Evolutionary conservation across 352 stramenopile species (phyloP).

Genomic region (Phytophthora litchii): DNA sequence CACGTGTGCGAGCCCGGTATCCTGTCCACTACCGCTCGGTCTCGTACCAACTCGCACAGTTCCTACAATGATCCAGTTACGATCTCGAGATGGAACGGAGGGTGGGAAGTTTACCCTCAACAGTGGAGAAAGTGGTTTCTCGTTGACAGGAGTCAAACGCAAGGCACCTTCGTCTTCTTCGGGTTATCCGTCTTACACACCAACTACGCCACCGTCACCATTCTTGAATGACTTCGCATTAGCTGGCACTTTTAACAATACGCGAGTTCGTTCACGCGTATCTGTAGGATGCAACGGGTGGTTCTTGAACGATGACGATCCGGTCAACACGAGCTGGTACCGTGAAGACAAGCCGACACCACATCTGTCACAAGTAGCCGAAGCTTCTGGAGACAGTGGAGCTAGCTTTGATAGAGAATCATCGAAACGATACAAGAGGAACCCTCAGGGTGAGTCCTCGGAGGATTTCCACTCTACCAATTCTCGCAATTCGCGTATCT

Average conservation of each 20-base stretch:
- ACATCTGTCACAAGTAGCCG: slow-evolving; percentile 11
- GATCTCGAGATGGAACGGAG: slow-evolving; percentile 10
- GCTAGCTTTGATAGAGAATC: slow-evolving; percentile 7
- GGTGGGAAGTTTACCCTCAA: slow-evolving; percentile 8
- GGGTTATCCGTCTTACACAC: slow-evolving; percentile 23
- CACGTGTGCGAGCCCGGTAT: slow-evolving; percentile 20
- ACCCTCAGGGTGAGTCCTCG: not conserved
- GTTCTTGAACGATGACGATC: slow-evolving; percentile 30
- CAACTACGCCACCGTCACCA: slow-evolving; percentile 15
- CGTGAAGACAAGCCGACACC: slow-evolving; percentile 16
- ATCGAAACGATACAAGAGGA: slow-evolving; percentile 25
- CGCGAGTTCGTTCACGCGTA: slow-evolving; percentile 30
- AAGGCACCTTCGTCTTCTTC: slow-evolving; percentile 19
- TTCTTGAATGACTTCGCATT: slow-evolving; percentile 28
- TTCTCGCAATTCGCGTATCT: slow-evolving; percentile 9
- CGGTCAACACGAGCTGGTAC: slow-evolving; percentile 20
- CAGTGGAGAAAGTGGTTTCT: slow-evolving; percentile 10
- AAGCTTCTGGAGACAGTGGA: slow-evolving; percentile 17
- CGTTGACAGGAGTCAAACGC: slow-evolving; percentile 24
- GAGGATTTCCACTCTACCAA: not conserved
- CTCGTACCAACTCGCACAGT: slow-evolving; percentile 12
- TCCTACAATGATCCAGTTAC: slow-evolving; percentile 23
- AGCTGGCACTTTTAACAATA: slow-evolving; percentile 12
- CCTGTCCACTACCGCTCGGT: slow-evolving; percentile 26
- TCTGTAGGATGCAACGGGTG: slow-evolving; percentile 45